phyloP scores from a whole-genome alignment of 129 eudicot species.

The Cynara cardunculus region DNA sequence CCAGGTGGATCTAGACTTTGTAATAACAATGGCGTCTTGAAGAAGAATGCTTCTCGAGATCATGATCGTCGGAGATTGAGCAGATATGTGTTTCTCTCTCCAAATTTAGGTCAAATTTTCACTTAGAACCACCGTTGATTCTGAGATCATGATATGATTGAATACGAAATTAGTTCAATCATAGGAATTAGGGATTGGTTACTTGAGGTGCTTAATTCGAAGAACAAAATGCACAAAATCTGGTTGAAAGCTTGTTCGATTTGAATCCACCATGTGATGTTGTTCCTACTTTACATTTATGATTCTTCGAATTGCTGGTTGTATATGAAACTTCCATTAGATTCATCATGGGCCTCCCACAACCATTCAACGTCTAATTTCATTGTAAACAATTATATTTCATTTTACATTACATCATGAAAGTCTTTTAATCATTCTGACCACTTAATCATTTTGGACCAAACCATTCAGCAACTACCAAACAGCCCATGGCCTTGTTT shows the following conservation, averaged over 20 bases:
- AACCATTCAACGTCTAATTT: no score
- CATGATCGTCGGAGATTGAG: not conserved
- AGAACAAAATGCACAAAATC: not conserved
- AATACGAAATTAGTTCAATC: not conserved
- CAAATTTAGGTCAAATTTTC: not conserved
- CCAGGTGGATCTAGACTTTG: not conserved
- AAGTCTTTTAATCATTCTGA: no score
- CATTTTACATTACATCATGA: no score
- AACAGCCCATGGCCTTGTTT: no score
- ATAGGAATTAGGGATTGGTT: not conserved
- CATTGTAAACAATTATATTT: no score
- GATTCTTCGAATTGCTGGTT: not conserved
- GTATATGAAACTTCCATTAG: not conserved
- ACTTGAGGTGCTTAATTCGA: not conserved
- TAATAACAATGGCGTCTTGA: not conserved
- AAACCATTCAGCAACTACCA: no score
- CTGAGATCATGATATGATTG: not conserved
- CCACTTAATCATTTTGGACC: no score
- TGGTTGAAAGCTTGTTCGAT: not conserved
- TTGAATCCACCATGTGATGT: no score
- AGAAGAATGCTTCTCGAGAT: not conserved
- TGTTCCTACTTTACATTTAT: not conserved
- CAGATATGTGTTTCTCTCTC: not conserved
- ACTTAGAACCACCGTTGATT: not conserved
- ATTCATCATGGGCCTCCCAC: no score